Evolutionary conservation across 441 rosid genomes (phyloP), one percentile per base, ranked within the genome.

Genomic region (Eruca vesicaria): DNA sequence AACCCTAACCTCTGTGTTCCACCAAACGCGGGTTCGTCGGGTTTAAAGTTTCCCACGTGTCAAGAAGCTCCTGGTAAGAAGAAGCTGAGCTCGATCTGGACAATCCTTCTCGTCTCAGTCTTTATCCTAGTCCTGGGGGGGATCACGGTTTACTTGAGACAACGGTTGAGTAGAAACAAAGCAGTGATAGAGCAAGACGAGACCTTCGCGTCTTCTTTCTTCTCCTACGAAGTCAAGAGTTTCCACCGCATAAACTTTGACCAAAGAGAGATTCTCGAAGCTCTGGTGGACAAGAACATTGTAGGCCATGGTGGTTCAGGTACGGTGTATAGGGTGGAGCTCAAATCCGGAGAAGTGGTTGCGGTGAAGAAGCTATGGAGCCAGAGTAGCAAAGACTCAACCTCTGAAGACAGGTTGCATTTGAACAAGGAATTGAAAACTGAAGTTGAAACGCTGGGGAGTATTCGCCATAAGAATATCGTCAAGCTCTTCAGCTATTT

Each of bases 251-350:
- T 90, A 77, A 89, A 78, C 72, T 87, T 90, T 18, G 86, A 92
- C 60, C 92, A 80, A 72, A 83, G 79, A 11, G 96, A 95, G 86
- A 87, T 95, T 79, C 31, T 80, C 0, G 90, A 88, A 63, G 85
- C 94, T 58, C 81, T 95, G 85, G 82, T 84, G 36, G 88, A 86
- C 32, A 88, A 92, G 81, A 92, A 95, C 87, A 91, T 86, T n/a
- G 93, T 90, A 64, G 99, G 98, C 5, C 93, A 81, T 60, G 99
- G 98, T 66, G 97, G 98, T 53, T 89, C 92, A 0, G 96, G 99
- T 52, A 85, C 88, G 3, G 99, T 94, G 59, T 89, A 94, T 67
- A 89, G 80, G 68, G 87, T 90, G 8, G 90, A 81, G 50, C 73
- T 92, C 75, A 82, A 75, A 60, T 85, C 81, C 4, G 91, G 90